Base-by-base conservation (phyloP, 257 asterid genomes). In the Eustoma russellianum region DNA sequence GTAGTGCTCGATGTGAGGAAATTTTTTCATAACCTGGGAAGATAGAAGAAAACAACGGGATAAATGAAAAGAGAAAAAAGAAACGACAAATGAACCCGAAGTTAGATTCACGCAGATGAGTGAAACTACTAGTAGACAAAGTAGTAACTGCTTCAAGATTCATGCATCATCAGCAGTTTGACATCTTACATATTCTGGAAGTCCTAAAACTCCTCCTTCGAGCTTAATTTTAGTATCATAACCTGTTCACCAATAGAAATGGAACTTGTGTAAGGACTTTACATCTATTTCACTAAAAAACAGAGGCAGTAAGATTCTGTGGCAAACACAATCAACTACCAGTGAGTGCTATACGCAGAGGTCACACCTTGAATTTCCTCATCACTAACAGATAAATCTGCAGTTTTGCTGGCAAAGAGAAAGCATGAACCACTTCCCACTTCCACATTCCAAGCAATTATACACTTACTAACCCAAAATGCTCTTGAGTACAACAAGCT, bases 371-470 rank as follows among this genome's bases (percentile, higher is more conserved):
- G 73, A 66, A 91, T 75, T 70, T 55, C 80, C 63, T 77, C 65
- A 65, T 71, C 74, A 48, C 54, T 77, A 62, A 75, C 74, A 48
- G 79, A 64, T 63, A 87, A 71, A 17, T 66, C 62, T 41, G 98
- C 98, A 51, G 63, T 72, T 68, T 68, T 72, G 68, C 98, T 84
- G 74, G 89, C 87, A 52, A 73, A 84, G 46, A 91, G 74, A 60
- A 63, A 84, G 53, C 81, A 80, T 9, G 82, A 83, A 69, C 86
- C 90, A 59, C 63, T 81, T 64, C 65, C 78, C 74, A 57, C 70
- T 70, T 70, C 86, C 63, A 70, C 74, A 78, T 87, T 69, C 92
- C 96, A 91, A 35, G 92, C 94, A 77, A 91, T 80, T 35, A 79
- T 59, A 38, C 73, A 82, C 74, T 74, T 64, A 60, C 73, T 67